Percentiles rank a stretch among this genome's conserved stretches.
phyloP scores from a whole-genome alignment of 2,329 filamentous ascomycete genomes.

The Venturiaceae sp. region DNA sequence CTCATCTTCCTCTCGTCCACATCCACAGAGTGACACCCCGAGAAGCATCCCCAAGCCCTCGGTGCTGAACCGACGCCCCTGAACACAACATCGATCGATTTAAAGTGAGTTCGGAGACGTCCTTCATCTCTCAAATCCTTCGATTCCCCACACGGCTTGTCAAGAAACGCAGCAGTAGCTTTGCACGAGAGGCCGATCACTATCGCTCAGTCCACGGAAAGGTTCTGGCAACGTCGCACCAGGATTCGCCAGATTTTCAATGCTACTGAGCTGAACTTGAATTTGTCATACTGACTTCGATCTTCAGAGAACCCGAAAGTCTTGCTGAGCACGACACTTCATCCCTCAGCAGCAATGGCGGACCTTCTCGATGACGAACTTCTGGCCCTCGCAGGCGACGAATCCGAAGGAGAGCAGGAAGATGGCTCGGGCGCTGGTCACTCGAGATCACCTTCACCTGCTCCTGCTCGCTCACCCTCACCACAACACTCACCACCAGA shows the following conservation, averaged over 20 bases:
- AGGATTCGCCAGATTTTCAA: neutral
- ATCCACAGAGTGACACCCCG: neutral
- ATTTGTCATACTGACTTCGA: neutral
- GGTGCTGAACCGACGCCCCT: neutral
- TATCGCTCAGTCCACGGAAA: neutral
- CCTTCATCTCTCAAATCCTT: neutral
- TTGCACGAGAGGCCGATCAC: neutral
- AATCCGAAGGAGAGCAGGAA: conserved; percentile 41
- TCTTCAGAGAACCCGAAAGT: neutral
- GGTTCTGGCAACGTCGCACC: neutral
- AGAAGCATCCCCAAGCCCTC: neutral
- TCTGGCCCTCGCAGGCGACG: conserved; percentile 81
- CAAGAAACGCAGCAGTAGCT: neutral
- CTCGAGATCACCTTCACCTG: conserved; percentile 45
- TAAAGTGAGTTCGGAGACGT: neutral
- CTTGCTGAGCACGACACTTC: neutral
- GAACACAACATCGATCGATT: neutral
- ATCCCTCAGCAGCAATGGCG: neutral
- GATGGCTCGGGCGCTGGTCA: conserved; percentile 43
- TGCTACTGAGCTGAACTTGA: neutral
- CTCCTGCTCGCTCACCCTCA: conserved; percentile 22
- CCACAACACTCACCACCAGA: conserved; percentile 3
- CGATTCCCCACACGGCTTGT: neutral
- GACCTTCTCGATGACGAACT: conserved; percentile 72
- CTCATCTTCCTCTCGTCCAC: neutral